Evolutionary conservation across 75 land plant species (phyloP).

Genomic region (Sequoiadendron giganteum): DNA sequence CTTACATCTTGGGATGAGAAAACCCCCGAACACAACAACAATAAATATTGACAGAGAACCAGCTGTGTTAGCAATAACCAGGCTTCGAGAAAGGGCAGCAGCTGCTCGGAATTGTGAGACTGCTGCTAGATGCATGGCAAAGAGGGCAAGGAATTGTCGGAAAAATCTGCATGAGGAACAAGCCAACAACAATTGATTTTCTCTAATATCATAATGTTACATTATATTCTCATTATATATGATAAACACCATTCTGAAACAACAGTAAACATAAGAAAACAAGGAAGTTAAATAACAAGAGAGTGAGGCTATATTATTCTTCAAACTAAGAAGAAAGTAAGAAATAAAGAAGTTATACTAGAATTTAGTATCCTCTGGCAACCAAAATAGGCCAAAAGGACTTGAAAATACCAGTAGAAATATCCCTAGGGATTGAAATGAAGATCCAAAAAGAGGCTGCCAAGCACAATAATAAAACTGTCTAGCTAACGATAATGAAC

Average conservation of each 20-base stretch:
- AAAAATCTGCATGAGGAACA: conserved; percentile 51
- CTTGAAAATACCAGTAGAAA: neutral
- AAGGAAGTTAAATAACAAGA: neutral
- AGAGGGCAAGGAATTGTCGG: conserved; percentile 47
- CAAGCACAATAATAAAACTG: neutral
- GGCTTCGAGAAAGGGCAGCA: conserved; percentile 44
- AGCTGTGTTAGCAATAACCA: conserved; percentile 33
- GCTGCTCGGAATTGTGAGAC: conserved; percentile 48
- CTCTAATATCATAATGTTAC: neutral
- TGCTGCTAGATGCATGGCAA: conserved; percentile 47
- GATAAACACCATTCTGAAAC: neutral
- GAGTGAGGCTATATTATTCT: neutral
- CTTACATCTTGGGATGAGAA: conserved; percentile 50
- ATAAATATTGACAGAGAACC: conserved; percentile 35
- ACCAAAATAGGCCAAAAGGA: neutral
- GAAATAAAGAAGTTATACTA: no score
- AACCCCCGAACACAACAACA: conserved; percentile 59
- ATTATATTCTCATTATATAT: neutral
- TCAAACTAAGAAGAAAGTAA: neutral
- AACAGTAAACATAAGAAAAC: neutral
- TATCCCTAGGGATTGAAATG: neutral
- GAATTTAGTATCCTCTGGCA: neutral
- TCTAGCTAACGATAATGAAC: neutral
- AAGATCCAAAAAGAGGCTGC: neutral
- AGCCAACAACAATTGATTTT: neutral